These are phyloP conservation scores for Candida pini DNA, from an alignment of 805 yeast genomes.

Conservation along the genomic window DNA sequence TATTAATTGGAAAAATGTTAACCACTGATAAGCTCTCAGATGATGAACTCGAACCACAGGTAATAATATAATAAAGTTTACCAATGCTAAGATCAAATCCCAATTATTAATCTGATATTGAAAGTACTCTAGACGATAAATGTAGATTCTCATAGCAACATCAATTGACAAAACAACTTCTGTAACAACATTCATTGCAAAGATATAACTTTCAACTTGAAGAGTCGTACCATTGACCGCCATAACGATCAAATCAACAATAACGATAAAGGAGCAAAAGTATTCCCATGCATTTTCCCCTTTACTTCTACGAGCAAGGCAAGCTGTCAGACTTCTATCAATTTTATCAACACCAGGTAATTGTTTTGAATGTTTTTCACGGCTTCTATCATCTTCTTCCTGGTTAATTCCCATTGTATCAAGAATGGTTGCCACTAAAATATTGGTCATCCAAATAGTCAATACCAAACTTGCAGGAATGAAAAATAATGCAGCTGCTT, in stretches of 20 bases:
- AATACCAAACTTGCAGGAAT: constrained; percentile 61
- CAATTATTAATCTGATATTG: constrained; percentile 38
- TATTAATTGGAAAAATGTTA: constrained; percentile 65
- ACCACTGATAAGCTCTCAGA: constrained; percentile 65
- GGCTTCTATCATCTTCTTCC: constrained; percentile 18
- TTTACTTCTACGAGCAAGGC: background rate
- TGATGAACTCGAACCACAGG: constrained; percentile 40
- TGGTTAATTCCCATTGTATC: constrained; percentile 58
- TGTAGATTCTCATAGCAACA: constrained; percentile 41
- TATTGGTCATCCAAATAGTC: constrained; percentile 74
- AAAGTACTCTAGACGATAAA: constrained; percentile 47
- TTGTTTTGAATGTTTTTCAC: background rate
- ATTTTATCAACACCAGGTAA: background rate
- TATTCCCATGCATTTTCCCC: constrained; percentile 4
- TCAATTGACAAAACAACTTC: constrained; percentile 45
- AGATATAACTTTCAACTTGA: constrained; percentile 21
- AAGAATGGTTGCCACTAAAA: constrained; percentile 76
- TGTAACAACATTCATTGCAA: constrained; percentile 38
- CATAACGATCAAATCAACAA: constrained; percentile 41
- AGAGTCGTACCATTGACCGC: constrained; percentile 35
- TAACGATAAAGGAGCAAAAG: constrained; percentile 30
- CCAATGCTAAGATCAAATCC: constrained; percentile 53
- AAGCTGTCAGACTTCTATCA: constrained; percentile 1
- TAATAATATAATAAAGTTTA: constrained; percentile 48
- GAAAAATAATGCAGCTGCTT: constrained; percentile 55